A percentile compares a stretch with the other conserved stretches of the same genome.
Conservation (phyloP, 768 basidiomycete species). For the Pulveroboletus sp. region DNA sequence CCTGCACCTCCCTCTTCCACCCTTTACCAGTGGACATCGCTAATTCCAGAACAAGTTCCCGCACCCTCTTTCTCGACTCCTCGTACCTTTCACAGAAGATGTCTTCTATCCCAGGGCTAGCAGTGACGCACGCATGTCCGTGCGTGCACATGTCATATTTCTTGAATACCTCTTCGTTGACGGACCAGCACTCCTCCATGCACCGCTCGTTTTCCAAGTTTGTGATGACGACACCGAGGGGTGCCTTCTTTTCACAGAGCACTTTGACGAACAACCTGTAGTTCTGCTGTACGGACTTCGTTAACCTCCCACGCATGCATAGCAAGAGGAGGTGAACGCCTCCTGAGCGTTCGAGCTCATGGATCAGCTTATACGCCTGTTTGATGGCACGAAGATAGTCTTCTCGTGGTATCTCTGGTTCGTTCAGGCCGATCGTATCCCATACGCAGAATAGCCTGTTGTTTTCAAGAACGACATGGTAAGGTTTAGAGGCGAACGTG, state of each 20-base stretch:
- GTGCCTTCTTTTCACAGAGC: slow-evolving; percentile 36
- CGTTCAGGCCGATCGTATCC: slow-evolving; percentile 33
- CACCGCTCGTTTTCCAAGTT: slow-evolving; percentile 33
- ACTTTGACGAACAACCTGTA: slow-evolving; percentile 36
- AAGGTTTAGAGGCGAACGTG: slow-evolving; percentile 29
- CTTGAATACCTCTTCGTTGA: slow-evolving; percentile 31
- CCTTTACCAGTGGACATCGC: background rate
- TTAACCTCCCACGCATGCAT: slow-evolving; percentile 37
- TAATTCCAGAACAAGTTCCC: slow-evolving; percentile 10
- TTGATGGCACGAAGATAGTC: slow-evolving; percentile 25
- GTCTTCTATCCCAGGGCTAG: slow-evolving; percentile 23
- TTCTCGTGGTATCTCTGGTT: slow-evolving; percentile 14
- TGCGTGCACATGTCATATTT: slow-evolving; percentile 24
- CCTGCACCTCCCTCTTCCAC: slow-evolving; percentile 17
- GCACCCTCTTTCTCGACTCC: slow-evolving; percentile 27
- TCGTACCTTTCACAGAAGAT: slow-evolving; percentile 26
- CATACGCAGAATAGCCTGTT: slow-evolving; percentile 21
- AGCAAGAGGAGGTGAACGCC: slow-evolving; percentile 39
- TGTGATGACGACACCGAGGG: slow-evolving; percentile 36
- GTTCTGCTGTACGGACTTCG: slow-evolving; percentile 32
- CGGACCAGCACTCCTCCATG: slow-evolving; percentile 38
- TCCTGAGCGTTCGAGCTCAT: slow-evolving; percentile 24
- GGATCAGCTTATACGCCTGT: slow-evolving; percentile 32
- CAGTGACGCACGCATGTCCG: slow-evolving; percentile 40
- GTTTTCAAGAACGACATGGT: slow-evolving; percentile 18